Base-by-base conservation (phyloP, 306 rosid genomes). In the Delonix regia region DNA sequence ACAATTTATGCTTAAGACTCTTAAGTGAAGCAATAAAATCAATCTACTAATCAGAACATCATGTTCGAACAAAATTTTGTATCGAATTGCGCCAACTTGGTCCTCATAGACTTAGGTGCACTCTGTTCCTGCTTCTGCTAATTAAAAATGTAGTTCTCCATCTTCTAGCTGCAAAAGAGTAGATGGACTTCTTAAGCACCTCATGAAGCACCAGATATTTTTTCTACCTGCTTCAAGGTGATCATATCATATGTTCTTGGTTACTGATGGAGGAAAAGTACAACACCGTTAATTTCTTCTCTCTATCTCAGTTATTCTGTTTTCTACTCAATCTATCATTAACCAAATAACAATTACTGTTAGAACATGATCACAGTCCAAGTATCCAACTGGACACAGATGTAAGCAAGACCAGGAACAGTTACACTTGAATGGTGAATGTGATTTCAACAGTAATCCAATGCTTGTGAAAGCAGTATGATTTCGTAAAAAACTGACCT, bases 1-100 rank as follows among this genome's bases (percentile, higher is more conserved):
- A 66, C 76, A 80, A 47, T 38, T 69, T 69, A 27, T 69, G 11
- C 34, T 12, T 12, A 42, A 69, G 8, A 67, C 36, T 67, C 71
- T 24, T 42, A 76, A 61, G 60, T 33, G 49, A 69, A 59, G 71
- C 47, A 36, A 73, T 72, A 11, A 59, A 60, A 74, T 53, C 47
- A 55, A 44, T 63, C 22, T n/a, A 60, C 59, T 28, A 51, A 42
- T 44, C 64, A 68, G 52, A 49, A 25, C 48, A 60, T 42, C 68
- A 81, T n/a, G 66, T 73, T 51, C 16, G 21, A 71, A 38, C 67
- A 80, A 34, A 55, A 60, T 56, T 73, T 55, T 47, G n/a, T n/a
- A 44, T 16, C 21, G 47, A 74, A 53, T 18, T 7, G 47, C 13
- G 36, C 76, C 61, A 55, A 71, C 56, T 62, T 42, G 49, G 75